Base-by-base conservation (phyloP, 257 asterid species). In the Dorcoceras hygrometricum region DNA sequence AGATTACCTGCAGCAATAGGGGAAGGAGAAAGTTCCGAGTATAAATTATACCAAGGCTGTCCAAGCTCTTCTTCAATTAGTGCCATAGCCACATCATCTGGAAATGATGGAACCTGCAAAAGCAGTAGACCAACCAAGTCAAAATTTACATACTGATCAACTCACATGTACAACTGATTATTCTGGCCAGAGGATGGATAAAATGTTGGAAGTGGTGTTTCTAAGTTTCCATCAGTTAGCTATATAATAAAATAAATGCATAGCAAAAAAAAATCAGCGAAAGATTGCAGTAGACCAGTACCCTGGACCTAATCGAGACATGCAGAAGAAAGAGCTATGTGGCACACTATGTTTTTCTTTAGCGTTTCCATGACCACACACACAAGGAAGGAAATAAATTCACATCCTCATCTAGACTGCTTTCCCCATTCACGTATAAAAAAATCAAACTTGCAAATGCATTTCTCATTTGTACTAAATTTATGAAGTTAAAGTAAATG, bases 31-130 rank as follows among this genome's bases (percentile, higher is more conserved):
- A 94, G 99, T 73, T 94, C 99, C 2, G 97, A 88, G 79, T 90
- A 94, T 57, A 87, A 7, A 73, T 94, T 74, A 58, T 65, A 16
- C 99, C 99, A 94, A 3, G 99, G 99, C 80, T 82, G 82, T 74
- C 97, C 99, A 76, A 94, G 95, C 83, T 94, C 97, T 84, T 90
- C 96, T 80, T 90, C 99, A 67, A 94, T 63, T 65, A 90, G 89
- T 81, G 99, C 89, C 99, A 94, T 94, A 36, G 99, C 97, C 61
- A 88, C 89, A 70, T 88, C 99, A 88, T 90, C 96, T 53, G 97
- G 99, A 87, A 82, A 94, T 48, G 99, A 94, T 57, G 99, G 99
- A 69, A 94, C 99, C 99, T 94, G 67, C 69, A 73, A 58, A 57
- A 36, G 14, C 62, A 62, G 72, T 57, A 58, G 53, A 46, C 63